These are phyloP conservation scores for Punctularia strigosozonata DNA, from an alignment of 768 basidiomycete species.

Conservation along the genomic window DNA sequence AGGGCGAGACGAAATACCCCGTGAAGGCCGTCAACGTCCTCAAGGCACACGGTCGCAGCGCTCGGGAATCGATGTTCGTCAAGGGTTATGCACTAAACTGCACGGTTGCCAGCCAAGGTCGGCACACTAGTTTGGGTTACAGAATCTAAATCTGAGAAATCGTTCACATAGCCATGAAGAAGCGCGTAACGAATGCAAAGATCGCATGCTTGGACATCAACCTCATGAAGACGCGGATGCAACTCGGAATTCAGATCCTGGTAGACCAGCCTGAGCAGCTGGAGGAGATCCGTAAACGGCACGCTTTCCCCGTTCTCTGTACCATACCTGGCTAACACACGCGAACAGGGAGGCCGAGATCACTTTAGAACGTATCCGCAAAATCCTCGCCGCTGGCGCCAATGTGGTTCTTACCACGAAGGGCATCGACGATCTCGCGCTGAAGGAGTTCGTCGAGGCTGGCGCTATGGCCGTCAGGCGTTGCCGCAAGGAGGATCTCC, in stretches of 20 bases:
- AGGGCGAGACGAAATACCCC: conserved; percentile 96
- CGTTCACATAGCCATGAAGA: conserved; percentile 85
- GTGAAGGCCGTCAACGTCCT: conserved; percentile 98
- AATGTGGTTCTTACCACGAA: conserved; percentile 97
- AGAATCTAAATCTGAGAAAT: conserved; percentile 1
- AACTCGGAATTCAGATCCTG: conserved; percentile 92
- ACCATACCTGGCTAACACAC: conserved; percentile 2
- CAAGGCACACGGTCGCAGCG: conserved; percentile 94
- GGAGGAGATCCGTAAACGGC: conserved; percentile 93
- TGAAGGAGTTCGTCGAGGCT: conserved; percentile 98
- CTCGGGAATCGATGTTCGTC: conserved; percentile 88
- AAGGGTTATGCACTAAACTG: conserved; percentile 97
- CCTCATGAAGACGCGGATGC: conserved; percentile 93
- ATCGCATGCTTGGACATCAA: conserved; percentile 99
- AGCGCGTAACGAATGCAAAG: conserved; percentile 83
- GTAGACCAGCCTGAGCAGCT: conserved; percentile 94
- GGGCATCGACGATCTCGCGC: conserved; percentile 94
- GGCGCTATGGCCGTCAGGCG: conserved; percentile 98
- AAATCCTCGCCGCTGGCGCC: conserved; percentile 91
- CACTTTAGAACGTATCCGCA: conserved; percentile 88
- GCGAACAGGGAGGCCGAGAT: conserved; percentile 80
- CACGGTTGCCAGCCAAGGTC: conserved; percentile 97
- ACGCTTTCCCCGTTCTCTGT: conserved; percentile 10
- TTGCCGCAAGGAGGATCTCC: conserved; percentile 95
- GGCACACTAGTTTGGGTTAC: conserved; percentile 7